Evolutionary conservation across 768 basidiomycete genomes (phyloP), one percentile per base, ranked within the genome.

Genomic region (Tulasnella sp.): DNA sequence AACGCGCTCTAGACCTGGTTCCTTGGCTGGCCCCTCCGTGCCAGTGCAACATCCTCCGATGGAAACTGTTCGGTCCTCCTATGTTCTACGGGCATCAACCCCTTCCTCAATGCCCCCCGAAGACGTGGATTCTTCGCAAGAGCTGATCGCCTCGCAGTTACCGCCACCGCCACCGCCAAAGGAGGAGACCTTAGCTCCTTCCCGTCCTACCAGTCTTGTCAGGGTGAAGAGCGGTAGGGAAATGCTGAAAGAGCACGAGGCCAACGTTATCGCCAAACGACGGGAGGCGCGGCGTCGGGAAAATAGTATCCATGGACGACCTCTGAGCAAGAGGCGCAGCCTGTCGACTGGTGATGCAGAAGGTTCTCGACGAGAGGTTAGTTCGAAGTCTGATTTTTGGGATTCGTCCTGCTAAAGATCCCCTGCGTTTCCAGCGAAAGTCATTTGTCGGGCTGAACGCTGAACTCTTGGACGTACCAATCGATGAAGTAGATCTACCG

Each of bases 321-420:
- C 60, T 75, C 76, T 40, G 78, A 81, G 72, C 41, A 77, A 75
- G 77, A 87, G 94, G 82, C 88, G 93, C 78, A 96, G 93, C 85
- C 90, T 91, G 89, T 95, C 93, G 83, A 94, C 93, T 1, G 91
- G 92, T 12, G 95, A 95, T 84, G 91, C 90, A 2, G 89, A 92
- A 72, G 87, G 88, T 24, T 76, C 82, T 83, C 80, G 81, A 80
- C 79, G 60, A 22, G 54, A 28, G 82, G 75, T 69, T 58, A 72
- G 82, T 81, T 42, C 50, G 75, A 14, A 20, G 58, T 41, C 42
- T 22, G 44, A 64, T 72, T 77, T 37, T 5, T 16, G 34, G 41
- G 7, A 18, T 44, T 28, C 40, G 12, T 8, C n/a, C 24, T 75
- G 37, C 74, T 75, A 28, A 75, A 16, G 22, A 16, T 14, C 6